Conservation (phyloP, 768 basidiomycete genomes). For the Gymnopilus junonius region DNA sequence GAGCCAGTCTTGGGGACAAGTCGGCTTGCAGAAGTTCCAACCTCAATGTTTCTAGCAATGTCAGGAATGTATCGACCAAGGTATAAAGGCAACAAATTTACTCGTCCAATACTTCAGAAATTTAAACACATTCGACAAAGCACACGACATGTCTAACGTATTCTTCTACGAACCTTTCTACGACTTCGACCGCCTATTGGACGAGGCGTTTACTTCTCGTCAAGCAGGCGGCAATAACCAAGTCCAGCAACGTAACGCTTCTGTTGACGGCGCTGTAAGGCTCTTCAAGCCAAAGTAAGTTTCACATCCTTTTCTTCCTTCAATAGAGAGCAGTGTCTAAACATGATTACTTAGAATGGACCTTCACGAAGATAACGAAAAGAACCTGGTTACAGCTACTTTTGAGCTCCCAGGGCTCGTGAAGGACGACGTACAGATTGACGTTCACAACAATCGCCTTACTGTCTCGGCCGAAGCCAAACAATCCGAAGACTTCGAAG, state of each 20-base stretch:
- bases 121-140: neutral
- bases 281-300: constrained; percentile 38
- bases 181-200: constrained; percentile 46
- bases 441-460: constrained; percentile 52
- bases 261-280: constrained; percentile 22
- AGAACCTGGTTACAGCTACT: constrained; percentile 53
- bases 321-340: neutral
- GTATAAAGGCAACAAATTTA: neutral
- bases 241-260: constrained; percentile 8
- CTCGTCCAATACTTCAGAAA: neutral
- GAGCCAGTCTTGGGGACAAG: neutral
- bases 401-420: constrained; percentile 63
- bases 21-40: neutral
- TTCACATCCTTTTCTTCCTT: neutral
- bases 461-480: constrained; percentile 54
- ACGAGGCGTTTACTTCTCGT: constrained; percentile 27
- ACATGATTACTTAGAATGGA: constrained; percentile 48
- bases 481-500: constrained; percentile 34
- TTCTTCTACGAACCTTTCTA: constrained; percentile 40
- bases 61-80: neutral
- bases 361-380: constrained; percentile 51
- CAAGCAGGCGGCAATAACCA: constrained; percentile 6
- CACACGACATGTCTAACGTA: constrained; percentile 6
- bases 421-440: constrained; percentile 55
- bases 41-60: neutral